phyloP scores from a whole-genome alignment of 2,329 filamentous ascomycete genomes.

The Fusarium metavorans region DNA sequence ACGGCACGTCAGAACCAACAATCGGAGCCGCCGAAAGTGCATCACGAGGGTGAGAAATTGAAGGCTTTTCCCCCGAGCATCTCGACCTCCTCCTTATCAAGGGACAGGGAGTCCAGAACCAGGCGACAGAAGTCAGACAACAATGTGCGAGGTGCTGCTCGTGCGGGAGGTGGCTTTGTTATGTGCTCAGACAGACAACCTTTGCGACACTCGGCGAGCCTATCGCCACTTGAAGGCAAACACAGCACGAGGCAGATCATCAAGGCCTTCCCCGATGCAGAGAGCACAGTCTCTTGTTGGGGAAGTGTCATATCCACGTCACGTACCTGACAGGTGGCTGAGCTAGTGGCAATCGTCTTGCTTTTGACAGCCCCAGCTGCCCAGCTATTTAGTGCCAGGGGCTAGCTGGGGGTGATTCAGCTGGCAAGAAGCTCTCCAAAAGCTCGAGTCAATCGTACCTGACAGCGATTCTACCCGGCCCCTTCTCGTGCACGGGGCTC shows the following conservation, averaged over 20 bases:
- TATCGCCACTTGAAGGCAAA: neutral
- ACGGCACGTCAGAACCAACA: neutral
- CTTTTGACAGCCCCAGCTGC: conserved; percentile 9
- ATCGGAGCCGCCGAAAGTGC: neutral
- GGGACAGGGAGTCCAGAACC: neutral
- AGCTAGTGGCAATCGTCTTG: conserved; percentile 1
- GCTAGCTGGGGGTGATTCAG: neutral
- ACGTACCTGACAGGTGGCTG: conserved; percentile 15
- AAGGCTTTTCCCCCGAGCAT: neutral
- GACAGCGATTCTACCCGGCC: neutral
- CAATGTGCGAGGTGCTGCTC: neutral
- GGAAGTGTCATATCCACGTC: neutral
- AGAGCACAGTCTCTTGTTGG: neutral
- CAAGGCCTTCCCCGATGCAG: neutral
- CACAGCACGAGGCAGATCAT: neutral
- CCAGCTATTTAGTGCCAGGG: conserved; percentile 1
- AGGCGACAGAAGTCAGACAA: neutral
- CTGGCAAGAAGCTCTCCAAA: neutral
- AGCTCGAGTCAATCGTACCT: neutral
- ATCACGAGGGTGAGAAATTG: neutral
- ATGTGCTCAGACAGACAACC: neutral
- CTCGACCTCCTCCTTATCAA: neutral
- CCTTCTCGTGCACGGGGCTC: neutral
- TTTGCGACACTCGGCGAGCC: neutral
- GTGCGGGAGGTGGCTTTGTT: neutral